Evolutionary conservation across 805 yeast species (phyloP), one percentile per base, ranked within the genome.

Genomic region (Wickerhamomyces ciferrii): DNA sequence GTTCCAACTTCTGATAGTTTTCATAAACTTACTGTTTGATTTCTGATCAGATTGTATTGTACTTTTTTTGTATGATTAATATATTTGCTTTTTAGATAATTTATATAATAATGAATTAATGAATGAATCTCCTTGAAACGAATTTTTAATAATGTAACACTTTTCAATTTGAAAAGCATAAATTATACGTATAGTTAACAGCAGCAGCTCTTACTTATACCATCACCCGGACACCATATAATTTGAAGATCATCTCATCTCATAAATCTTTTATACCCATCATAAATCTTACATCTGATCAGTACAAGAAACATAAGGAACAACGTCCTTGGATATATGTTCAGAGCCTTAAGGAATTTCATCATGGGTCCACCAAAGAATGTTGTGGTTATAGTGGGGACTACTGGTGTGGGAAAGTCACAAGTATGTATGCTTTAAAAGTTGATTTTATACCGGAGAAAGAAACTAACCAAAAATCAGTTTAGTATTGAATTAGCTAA

Each of bases 371-470:
- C 29, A 23, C 39, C 39, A 25, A 55, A 55, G 39, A 70, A 69
- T 48, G 60, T 85, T 8, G 71, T 86, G 25, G 78, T 86, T n/a
- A 76, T 86, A 13, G 83, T 85, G 6, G 97, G 97, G 0, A 89
- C 96, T 27, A 90, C 97, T 0, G 97, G 97, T 0, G 96, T 88
- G 9, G 97, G 97, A 0, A 90, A 90, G 60, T 89, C 96, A 0
- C 87, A 87, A 55, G 74, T 79, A 57, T 62, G 70, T 9, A 57
- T 62, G 70, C 8, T 59, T 56, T 37, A n/a, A 9, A n/a, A n/a
- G 5, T n/a, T 5, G 4, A 7, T 4, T 4, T n/a, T 3, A 15
- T 17, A 7, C 10, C 18, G 19, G 15, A 3, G 15, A 5, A 10
- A 7, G 23, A 19, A 13, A 19, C 38, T 35, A 35, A 35, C 23